Percentiles rank a stretch among this genome's conserved stretches.
Evolutionary conservation across 768 basidiomycete species (phyloP).

Genomic region (Amanita molliuscula): DNA sequence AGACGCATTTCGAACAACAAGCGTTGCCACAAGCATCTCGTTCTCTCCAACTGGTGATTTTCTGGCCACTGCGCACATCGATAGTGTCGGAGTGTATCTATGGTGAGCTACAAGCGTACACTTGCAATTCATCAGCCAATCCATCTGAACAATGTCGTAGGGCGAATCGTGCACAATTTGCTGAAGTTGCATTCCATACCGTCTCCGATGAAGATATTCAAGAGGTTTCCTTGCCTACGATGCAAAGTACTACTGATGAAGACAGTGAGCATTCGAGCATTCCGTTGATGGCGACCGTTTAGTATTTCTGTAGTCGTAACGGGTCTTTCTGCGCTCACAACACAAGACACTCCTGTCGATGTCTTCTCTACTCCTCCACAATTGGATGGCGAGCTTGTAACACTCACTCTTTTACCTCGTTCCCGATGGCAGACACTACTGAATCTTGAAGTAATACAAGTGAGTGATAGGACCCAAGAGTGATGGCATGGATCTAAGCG

Average conservation of each 20-base stretch:
- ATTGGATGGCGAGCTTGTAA: conserved; percentile 84
- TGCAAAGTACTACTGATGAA: conserved; percentile 77
- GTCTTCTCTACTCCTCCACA: conserved; percentile 83
- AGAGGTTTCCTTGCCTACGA: conserved; percentile 66
- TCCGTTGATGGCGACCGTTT: background rate
- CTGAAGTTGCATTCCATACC: conserved; percentile 72
- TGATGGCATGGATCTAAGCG: background rate
- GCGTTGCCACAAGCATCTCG: conserved; percentile 79
- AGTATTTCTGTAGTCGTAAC: conserved; percentile 44
- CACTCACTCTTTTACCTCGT: conserved; percentile 84
- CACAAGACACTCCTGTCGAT: conserved; percentile 52
- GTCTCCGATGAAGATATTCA: conserved; percentile 68
- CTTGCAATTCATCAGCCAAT: conserved; percentile 1
- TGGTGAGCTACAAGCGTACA: conserved; percentile 42
- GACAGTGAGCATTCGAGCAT: conserved; percentile 40
- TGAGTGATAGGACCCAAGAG: conserved; percentile 20
- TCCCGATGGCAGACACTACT: conserved; percentile 96
- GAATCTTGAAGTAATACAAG: conserved; percentile 90
- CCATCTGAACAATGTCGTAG: conserved; percentile 23
- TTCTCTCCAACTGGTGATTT: conserved; percentile 97
- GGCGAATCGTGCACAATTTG: conserved; percentile 94
- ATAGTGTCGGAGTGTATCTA: conserved; percentile 90
- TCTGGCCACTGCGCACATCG: conserved; percentile 89
- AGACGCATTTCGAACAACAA: conserved; percentile 82
- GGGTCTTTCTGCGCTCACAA: conserved; percentile 52